These are phyloP conservation scores for Colletotrichum spaethianum DNA, from an alignment of 2,329 filamentous ascomycete species.

Conservation along the genomic window DNA sequence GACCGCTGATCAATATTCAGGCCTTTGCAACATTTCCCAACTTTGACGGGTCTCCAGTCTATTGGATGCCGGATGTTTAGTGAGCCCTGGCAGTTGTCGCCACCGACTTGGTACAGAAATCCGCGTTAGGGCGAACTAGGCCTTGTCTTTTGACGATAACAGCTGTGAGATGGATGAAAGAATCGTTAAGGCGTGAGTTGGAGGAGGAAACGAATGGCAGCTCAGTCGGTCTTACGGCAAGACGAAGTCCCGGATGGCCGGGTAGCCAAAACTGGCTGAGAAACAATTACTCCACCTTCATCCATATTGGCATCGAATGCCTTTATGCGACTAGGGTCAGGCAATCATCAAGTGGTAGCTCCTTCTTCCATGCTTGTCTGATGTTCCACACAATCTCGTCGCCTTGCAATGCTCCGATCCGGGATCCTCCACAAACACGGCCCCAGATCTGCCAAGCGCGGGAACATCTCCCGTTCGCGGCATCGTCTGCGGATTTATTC, in stretches of 20 bases:
- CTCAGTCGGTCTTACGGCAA: not conserved
- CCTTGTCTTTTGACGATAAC: not conserved
- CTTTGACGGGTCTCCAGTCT: constrained; percentile 35
- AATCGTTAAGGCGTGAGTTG: not conserved
- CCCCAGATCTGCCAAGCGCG: not conserved
- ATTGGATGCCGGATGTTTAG: constrained; percentile 35
- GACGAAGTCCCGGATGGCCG: not conserved
- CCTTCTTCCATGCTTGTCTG: not conserved
- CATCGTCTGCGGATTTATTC: constrained; percentile 7
- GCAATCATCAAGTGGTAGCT: not conserved
- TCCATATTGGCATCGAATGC: not conserved
- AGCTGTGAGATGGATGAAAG: not conserved
- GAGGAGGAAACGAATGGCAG: not conserved
- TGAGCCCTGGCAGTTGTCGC: not conserved
- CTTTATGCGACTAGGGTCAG: not conserved
- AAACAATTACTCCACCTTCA: constrained; percentile 3
- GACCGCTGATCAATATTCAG: constrained; percentile 31
- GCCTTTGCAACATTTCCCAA: constrained; percentile 41
- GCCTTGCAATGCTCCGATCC: not conserved
- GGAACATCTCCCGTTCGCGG: constrained; percentile 22
- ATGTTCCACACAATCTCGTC: not conserved
- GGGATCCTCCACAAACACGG: not conserved
- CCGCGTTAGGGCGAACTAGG: not conserved
- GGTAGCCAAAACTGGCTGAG: not conserved
- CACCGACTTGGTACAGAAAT: not conserved